Conservation (phyloP, 2,329 filamentous ascomycete genomes). For the Fusarium foetens region DNA sequence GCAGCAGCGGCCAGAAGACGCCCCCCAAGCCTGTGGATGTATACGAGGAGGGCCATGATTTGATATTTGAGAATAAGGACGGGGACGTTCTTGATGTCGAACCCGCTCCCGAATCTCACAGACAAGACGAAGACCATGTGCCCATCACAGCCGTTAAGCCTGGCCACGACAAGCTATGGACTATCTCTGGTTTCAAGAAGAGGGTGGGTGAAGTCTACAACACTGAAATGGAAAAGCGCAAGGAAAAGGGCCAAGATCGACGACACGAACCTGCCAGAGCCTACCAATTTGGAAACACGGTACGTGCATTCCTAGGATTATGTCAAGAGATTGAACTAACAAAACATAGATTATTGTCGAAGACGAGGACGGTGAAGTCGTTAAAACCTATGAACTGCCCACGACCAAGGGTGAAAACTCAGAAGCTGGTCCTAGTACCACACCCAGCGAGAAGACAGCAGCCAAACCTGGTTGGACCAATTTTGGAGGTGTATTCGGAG, state of each 20-base stretch:
- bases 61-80: slow-evolving; percentile 85
- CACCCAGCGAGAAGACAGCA: slow-evolving; percentile 50
- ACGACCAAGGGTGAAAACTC: slow-evolving; percentile 54
- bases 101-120: slow-evolving; percentile 27
- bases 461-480: slow-evolving; percentile 62
- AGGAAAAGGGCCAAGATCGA: slow-evolving; percentile 70
- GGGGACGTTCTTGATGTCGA: slow-evolving; percentile 84
- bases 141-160: slow-evolving; percentile 37
- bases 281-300: slow-evolving; percentile 85
- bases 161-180: slow-evolving; percentile 46
- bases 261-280: slow-evolving; percentile 79
- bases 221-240: slow-evolving; percentile 71
- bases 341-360: slow-evolving; percentile 80
- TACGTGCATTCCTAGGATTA: slow-evolving; percentile 50
- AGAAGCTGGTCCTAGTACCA: slow-evolving; percentile 54
- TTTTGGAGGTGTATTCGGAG: slow-evolving; percentile 48
- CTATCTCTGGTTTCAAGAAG: slow-evolving; percentile 57
- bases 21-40: slow-evolving; percentile 65
- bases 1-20: slow-evolving; percentile 35
- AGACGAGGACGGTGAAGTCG: slow-evolving; percentile 85
- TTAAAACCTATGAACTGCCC: slow-evolving; percentile 84
- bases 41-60: slow-evolving; percentile 81
- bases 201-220: slow-evolving; percentile 63
- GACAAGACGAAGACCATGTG: slow-evolving; percentile 24
- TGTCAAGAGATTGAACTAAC: slow-evolving; percentile 42